Conservation (phyloP, 2,329 filamentous ascomycete genomes). For the Coccinonectria pachysandricola region DNA sequence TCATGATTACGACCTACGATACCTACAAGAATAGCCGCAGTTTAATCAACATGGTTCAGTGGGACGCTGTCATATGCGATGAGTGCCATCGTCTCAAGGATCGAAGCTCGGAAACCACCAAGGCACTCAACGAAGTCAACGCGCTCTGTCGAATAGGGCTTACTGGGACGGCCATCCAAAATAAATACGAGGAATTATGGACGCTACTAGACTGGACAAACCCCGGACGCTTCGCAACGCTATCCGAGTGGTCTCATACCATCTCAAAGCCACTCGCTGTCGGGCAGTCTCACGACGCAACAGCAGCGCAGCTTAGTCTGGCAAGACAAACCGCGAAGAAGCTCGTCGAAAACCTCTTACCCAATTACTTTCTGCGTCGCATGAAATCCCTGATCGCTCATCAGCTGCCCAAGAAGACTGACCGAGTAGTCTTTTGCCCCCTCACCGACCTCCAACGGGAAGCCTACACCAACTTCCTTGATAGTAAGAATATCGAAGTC, state of each 20-base stretch:
- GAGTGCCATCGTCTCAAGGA: constrained; percentile 91
- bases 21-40: constrained; percentile 75
- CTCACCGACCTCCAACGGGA: constrained; percentile 70
- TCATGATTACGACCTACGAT: constrained; percentile 88
- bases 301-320: constrained; percentile 66
- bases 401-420: constrained; percentile 88
- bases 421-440: constrained; percentile 90
- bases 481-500: constrained; percentile 54
- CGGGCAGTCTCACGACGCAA: constrained; percentile 90
- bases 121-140: constrained; percentile 84
- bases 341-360: constrained; percentile 77
- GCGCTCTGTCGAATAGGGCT: constrained; percentile 85
- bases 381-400: constrained; percentile 90
- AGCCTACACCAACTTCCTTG: constrained; percentile 75
- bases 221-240: constrained; percentile 56
- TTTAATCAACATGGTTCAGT: constrained; percentile 70
- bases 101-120: constrained; percentile 62
- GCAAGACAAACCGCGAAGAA: constrained; percentile 75
- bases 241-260: constrained; percentile 65
- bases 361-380: constrained; percentile 79
- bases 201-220: constrained; percentile 94
- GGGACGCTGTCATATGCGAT: constrained; percentile 91
- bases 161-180: constrained; percentile 94
- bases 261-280: constrained; percentile 73
- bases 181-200: constrained; percentile 96